These are phyloP conservation scores for Didymella lethalis DNA, from an alignment of 2,329 filamentous ascomycete species.

Conservation along the genomic window DNA sequence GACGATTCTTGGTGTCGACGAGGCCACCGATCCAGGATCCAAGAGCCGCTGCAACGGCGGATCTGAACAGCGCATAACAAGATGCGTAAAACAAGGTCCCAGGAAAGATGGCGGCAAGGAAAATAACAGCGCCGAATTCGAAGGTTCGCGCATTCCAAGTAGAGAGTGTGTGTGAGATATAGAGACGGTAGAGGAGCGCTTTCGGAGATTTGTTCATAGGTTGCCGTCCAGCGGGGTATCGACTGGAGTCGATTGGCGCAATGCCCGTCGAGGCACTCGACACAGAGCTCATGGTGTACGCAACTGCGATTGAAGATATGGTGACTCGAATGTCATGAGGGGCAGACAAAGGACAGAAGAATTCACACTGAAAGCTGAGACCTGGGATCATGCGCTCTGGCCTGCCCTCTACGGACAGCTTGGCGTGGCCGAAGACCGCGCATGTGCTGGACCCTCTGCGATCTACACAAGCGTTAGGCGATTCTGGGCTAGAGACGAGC, in stretches of 20 bases:
- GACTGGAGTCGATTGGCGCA: conserved; percentile 6
- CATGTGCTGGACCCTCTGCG: conserved; percentile 14
- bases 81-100: conserved; percentile 71
- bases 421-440: conserved; percentile 17
- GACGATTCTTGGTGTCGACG: conserved; percentile 62
- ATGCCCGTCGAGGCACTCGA: conserved; percentile 14
- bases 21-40: conserved; percentile 65
- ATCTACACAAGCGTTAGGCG: conserved; percentile 17
- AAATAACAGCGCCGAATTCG: conserved; percentile 60
- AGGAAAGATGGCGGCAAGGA: conserved; percentile 56
- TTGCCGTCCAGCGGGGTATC: conserved; percentile 13
- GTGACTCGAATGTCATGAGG: conserved; percentile 10
- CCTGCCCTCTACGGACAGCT: conserved; percentile 16
- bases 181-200: conserved; percentile 48
- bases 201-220: conserved; percentile 16
- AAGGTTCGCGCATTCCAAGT: conserved; percentile 60
- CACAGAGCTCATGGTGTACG: conserved; percentile 17
- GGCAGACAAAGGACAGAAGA: conserved; percentile 6
- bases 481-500: conserved; percentile 4
- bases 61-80: conserved; percentile 71
- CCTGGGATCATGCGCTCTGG: conserved; percentile 22
- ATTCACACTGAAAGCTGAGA: conserved; percentile 15
- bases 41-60: conserved; percentile 64
- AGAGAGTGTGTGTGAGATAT: conserved; percentile 57
- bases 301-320: conserved; percentile 5